Conservation (phyloP, 495 filamentous ascomycete genomes). For the Penicillium simplicissimum region DNA sequence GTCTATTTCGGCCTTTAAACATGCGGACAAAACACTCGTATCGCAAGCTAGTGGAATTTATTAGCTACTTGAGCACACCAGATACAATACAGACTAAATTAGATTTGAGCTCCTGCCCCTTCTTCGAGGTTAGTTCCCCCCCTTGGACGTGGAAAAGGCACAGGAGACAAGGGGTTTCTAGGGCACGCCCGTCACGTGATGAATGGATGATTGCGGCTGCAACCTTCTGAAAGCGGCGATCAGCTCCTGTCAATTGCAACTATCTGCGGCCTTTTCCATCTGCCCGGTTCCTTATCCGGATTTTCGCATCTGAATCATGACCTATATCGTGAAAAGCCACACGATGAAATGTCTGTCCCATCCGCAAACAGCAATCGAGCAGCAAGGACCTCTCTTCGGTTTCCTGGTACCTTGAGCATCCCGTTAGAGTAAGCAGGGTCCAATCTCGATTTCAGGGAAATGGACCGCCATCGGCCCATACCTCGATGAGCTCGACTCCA, state of each 20-base stretch:
- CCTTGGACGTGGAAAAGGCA: background rate
- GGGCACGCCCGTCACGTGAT: conserved; percentile 26
- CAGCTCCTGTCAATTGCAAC: conserved; percentile 14
- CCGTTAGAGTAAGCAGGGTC: background rate
- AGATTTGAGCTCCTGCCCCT: background rate
- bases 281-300: background rate
- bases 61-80: background rate
- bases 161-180: conserved; percentile 10
- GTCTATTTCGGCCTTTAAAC: background rate
- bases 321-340: background rate
- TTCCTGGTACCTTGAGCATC: conserved; percentile 13
- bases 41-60: background rate
- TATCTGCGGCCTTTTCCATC: background rate
- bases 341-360: background rate
- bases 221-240: conserved; percentile 32
- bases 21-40: background rate
- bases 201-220: conserved; percentile 12
- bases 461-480: background rate
- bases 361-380: conserved; percentile 28
- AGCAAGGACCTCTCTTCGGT: conserved; percentile 11
- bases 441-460: conserved; percentile 13
- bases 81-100: background rate
- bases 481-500: background rate
- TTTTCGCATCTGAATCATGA: background rate
- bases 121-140: background rate